Evolutionary conservation across 192 early-diverging fungal species (phyloP), one percentile per base, ranked within the genome.

Genomic region (Linnemannia elongata): DNA sequence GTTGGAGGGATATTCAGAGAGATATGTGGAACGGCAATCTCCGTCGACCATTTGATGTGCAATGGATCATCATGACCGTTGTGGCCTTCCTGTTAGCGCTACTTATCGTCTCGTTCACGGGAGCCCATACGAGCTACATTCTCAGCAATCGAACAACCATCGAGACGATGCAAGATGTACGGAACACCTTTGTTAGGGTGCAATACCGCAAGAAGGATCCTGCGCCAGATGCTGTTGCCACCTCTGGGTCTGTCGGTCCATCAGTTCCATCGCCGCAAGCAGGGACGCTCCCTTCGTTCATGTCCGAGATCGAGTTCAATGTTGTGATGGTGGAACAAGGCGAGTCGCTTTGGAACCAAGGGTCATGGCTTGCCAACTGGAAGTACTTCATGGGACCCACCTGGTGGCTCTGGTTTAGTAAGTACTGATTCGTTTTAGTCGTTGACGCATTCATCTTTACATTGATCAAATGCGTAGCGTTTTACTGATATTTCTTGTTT

Each of bases 71-170:
- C 27, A 78, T 91, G 18, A 84, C 82, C 3, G 77, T 91, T 36
- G 69, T 90, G 12, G 73, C 91, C 20, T 83, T 85, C 3, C 49
- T 93, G 2, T 88, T 93, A 75, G 88, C 85, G 6, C 52, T 92
- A 13, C 76, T 93, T 33, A 78, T 92, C 24, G 80, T 91, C 1
- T 87, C 90, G 2, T 93, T 93, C 68, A 91, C 89, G 7, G 52
- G 81, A 0, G 90, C 90, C 27, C 92, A 93, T 81, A 91, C 90
- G 12, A 80, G 52, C 15, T 88, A 90, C 41, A 57, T 93, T n/a
- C 77, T 90, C 20, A 78, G 77, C 27, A 93, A 93, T 42, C 88
- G 89, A 27, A 93, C 92, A 10, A 92, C 92, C 6, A 91, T 93
- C 55, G 92, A 93, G 55, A 79, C 87, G 5, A 39, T 87, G 20